A percentile compares a stretch with the other conserved stretches of the same genome.
phyloP scores from a whole-genome alignment of 2,329 filamentous ascomycete genomes.

The Fusarium piperis region DNA sequence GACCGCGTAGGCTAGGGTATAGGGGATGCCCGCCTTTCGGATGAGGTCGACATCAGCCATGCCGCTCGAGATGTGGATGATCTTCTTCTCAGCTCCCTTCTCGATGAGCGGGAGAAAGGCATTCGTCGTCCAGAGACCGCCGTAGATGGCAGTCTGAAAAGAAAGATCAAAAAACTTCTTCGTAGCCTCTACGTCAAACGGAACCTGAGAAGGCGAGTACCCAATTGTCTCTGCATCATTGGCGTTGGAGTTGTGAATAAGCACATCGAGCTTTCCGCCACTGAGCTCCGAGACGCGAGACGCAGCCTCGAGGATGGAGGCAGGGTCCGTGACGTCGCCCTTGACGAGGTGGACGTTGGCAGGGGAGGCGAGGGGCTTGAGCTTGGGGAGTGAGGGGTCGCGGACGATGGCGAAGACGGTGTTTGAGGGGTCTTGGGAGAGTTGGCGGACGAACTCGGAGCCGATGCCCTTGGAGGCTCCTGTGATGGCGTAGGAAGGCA shows the following conservation, averaged over 20 bases:
- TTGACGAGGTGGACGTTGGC: not conserved
- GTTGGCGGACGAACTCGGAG: conserved; percentile 31
- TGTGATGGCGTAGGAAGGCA: conserved; percentile 34
- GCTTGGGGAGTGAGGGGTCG: not conserved
- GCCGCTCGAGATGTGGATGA: not conserved
- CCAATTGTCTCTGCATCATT: not conserved
- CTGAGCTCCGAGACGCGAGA: not conserved
- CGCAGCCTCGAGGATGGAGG: not conserved
- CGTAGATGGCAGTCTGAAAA: not conserved
- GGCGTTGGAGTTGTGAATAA: not conserved
- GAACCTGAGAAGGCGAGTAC: not conserved
- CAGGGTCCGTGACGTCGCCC: not conserved
- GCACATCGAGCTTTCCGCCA: not conserved
- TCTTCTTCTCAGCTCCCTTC: not conserved
- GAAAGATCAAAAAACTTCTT: not conserved
- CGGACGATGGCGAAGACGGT: conserved; percentile 3
- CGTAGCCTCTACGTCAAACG: not conserved
- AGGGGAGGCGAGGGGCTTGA: not conserved
- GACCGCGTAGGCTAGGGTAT: not conserved
- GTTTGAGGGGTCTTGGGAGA: conserved; percentile 7
- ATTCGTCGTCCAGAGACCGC: not conserved
- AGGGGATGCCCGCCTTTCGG: not conserved
- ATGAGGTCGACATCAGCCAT: not conserved
- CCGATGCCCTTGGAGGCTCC: conserved; percentile 38
- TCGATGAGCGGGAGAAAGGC: not conserved